Evolutionary conservation across 371 early-diverging fungal genomes (phyloP), one percentile per base, ranked within the genome.

Genomic region (Actinomortierella ambigua): DNA sequence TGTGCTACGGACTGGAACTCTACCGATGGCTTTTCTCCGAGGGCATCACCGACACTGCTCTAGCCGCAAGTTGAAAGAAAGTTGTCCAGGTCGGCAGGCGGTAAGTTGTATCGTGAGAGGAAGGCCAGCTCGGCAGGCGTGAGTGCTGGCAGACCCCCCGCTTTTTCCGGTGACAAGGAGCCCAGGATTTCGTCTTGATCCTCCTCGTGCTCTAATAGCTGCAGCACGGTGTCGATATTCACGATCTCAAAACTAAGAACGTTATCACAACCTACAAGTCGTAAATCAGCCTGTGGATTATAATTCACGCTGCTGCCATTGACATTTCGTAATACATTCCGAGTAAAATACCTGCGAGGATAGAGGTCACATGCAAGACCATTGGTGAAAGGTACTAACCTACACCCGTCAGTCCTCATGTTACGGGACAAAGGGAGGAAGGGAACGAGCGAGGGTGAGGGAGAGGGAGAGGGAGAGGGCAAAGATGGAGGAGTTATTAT

Each of bases 171-270:
- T 26, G 46, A 8, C 63, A 52, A 49, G 63, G 40, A 26, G 41
- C 46, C 47, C 55, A 34, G 28, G 26, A 61, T 34, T 39, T 53
- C 54, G 46, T 53, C 53, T 26, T 24, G 57, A 57, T 57, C 58
- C 23, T 24, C 47, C 23, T 39, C 15, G 49, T 15, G 3, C 2
- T 57, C 57, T 20, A 57, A 53, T 18, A 63, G 48, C 53, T 48
- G 53, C 14, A 57, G 22, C 41, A 63, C 24, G 20, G 41, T 47
- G 18, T 57, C 57, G 20, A 53, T 41, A 41, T 57, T 57, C 29
- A 48, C 57, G 40, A 63, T 40, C 24, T 57, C 49, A 48, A 63
- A 63, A 27, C 57, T 53, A n/a, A n/a, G n/a, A n/a, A n/a, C n/a
- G n/a, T n/a, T n/a, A n/a, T n/a, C n/a, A n/a, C n/a, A n/a, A n/a